Base-by-base conservation (phyloP, 345 rosid species). In the Balakata baccata region DNA sequence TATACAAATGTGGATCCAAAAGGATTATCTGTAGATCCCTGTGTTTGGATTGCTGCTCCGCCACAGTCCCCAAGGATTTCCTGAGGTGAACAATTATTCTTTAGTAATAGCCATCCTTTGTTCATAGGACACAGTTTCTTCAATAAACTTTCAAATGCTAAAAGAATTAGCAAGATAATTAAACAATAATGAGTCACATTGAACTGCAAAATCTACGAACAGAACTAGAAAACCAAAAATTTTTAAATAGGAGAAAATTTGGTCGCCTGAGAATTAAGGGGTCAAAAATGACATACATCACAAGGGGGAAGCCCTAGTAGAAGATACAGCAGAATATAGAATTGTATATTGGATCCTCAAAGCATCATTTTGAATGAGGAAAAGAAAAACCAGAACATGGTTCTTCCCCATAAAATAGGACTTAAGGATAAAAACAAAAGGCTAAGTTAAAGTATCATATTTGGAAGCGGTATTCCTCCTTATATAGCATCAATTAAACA, bases 1-100 rank as follows among this genome's bases (percentile, higher is more conserved):
- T 95, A 95, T 12, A 95, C 98, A 68, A 92, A 89, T 18, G 99
- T 95, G 11, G 96, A 91, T 68, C 99, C 99, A 66, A 95, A 92
- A 62, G 99, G 99, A 85, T 95, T 95, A 86, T 88, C 89, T 1
- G 87, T 75, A 79, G 97, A 95, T 37, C 99, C 98, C 78, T 91
- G 96, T 53, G 99, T 95, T 81, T 95, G 99, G 64, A 95, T 95
- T 58, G 98, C 99, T 47, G 99, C 97, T 78, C 92, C 92, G 20
- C 99, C 98, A 83, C 93, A 91, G 29, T 92, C 97, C 60, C 99
- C 99, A 39, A 95, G 96, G 79, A 91, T 87, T 78, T 87, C 98
- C 99, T 95, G 78, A 51, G 66, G 47, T 53, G 12, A 56, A 61
- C 39, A 52, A 70, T 60, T 47, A 54, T 22, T 18, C 59, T 54